Evolutionary conservation across 208 protist genomes (phyloP).

Genomic region (Herpetomonas samuelpessoai): DNA sequence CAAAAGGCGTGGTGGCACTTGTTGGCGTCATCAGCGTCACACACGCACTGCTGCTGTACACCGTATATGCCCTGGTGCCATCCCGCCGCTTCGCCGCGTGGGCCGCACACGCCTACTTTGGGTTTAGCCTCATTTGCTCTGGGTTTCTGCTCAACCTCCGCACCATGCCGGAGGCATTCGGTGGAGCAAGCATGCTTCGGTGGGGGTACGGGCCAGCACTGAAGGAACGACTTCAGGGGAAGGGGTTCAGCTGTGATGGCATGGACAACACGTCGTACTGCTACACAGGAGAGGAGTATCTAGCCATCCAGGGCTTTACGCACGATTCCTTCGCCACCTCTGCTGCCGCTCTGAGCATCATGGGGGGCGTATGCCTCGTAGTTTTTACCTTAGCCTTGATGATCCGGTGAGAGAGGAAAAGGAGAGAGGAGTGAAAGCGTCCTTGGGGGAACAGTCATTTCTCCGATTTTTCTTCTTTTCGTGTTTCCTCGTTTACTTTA

Average conservation of each 20-base stretch:
- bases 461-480: too few relatives aligned
- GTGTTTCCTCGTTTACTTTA: too few relatives aligned
- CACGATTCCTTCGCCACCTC: slow-evolving; percentile 31
- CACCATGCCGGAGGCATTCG: slow-evolving; percentile 29
- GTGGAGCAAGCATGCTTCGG: slow-evolving; percentile 40
- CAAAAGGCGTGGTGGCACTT: slow-evolving; percentile 26
- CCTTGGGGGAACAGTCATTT: too few relatives aligned
- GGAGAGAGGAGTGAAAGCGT: too few relatives aligned
- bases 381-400: slow-evolving; percentile 9
- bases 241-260: slow-evolving; percentile 51
- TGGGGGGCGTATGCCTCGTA: slow-evolving; percentile 2
- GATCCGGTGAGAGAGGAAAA: too few relatives aligned
- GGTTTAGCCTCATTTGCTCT: slow-evolving; percentile 50
- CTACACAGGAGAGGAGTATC: slow-evolving; percentile 52
- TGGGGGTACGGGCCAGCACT: slow-evolving; percentile 63
- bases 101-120: slow-evolving; percentile 29
- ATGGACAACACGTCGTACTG: slow-evolving; percentile 62
- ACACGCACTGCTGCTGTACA: slow-evolving; percentile 43
- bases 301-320: slow-evolving; percentile 37
- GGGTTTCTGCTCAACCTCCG: slow-evolving; percentile 66
- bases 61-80: slow-evolving; percentile 26
- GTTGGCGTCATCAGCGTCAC: slow-evolving; percentile 40
- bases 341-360: slow-evolving; percentile 4
- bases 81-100: slow-evolving; percentile 18
- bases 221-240: slow-evolving; percentile 35